Evolutionary conservation across 805 yeast species (phyloP), one percentile per base, ranked within the genome.

Genomic region (Monosporozyma aerobia): DNA sequence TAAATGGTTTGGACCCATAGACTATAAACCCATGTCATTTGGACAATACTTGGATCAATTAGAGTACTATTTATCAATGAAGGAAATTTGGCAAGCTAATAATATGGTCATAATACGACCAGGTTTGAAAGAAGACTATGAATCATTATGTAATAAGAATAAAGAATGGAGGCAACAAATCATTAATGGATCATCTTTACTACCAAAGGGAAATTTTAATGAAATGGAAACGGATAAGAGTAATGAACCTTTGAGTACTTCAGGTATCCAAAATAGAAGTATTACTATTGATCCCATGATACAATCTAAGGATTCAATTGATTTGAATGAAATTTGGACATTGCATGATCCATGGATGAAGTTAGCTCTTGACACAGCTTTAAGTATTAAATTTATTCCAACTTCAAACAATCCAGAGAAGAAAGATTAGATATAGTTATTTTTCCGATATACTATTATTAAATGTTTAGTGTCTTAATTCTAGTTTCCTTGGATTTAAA

Each of bases 1-100:
- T 46, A 71, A 74, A 67, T 85, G 90, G 90, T 81, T 77, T 63
- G 90, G 90, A 0, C 87, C 88, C 4, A 65, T 72, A 55, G 75
- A 76, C 41, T 77, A 75, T 63, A 71, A 68, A 44, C 85, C 89
- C 3, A 77, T 82, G 68, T 51, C 67, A 10, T 71, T 73, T 27
- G 57, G 64, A 9, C 80, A 73, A 37, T 74, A 62, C 53, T 50
- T 69, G 44, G 67, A 65, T 51, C 60, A 58, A 44, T 47, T 69
- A n/a, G 70, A 69, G 35, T 66, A 61, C 46, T 61, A 62, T 50
- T 44, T 67, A 33, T 62, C 63, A 33, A 65, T 65, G 65, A 53
- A 56, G 19, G 68, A 62, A 10, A 54, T 62, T n/a, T 54, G 23
- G 27, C 41, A 25, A 30, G 37, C 25, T 9, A 32, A 44, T 9